Percentiles rank a stretch among this genome's conserved stretches.
Evolutionary conservation across 306 rosid genomes (phyloP).

Genomic region (Luffa aegyptiaca): DNA sequence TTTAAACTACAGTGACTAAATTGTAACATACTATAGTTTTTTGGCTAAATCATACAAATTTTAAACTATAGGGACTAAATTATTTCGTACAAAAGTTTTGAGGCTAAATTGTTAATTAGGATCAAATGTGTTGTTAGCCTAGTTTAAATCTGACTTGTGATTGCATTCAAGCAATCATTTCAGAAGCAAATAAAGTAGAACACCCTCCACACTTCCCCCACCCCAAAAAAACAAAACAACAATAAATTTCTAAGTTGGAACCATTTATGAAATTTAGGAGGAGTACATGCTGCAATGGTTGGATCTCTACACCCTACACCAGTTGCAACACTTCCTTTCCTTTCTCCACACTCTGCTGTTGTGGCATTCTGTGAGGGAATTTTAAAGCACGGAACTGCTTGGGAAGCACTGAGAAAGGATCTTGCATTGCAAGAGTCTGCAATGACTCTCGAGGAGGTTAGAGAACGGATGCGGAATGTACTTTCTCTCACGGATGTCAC

Average conservation of each 20-base stretch:
- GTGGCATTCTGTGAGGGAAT: constrained; percentile 99
- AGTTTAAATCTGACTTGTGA: background rate
- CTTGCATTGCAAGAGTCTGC: constrained; percentile 54
- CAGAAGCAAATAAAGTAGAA: background rate
- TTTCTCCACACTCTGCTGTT: constrained; percentile 91
- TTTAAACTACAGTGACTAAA: background rate
- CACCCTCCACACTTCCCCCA: background rate
- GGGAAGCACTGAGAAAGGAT: constrained; percentile 87
- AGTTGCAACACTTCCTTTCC: constrained; percentile 88
- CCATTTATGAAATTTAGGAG: constrained; percentile 47
- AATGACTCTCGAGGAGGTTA: constrained; percentile 91
- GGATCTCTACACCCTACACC: constrained; percentile 97
- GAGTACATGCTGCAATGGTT: constrained; percentile 99
- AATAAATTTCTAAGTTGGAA: constrained; percentile 2
- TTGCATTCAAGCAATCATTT: background rate
- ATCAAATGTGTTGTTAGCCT: background rate
- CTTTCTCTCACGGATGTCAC: constrained; percentile 96
- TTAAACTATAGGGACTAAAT: background rate
- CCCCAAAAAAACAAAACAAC: background rate
- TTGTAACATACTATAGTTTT: background rate
- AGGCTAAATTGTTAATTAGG: background rate
- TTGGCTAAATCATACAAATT: background rate
- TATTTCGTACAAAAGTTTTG: background rate
- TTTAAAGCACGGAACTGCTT: constrained; percentile 87
- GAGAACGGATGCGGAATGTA: constrained; percentile 82